Evolutionary conservation across 805 yeast genomes (phyloP).

Genomic region (Monosporozyma aerobia): DNA sequence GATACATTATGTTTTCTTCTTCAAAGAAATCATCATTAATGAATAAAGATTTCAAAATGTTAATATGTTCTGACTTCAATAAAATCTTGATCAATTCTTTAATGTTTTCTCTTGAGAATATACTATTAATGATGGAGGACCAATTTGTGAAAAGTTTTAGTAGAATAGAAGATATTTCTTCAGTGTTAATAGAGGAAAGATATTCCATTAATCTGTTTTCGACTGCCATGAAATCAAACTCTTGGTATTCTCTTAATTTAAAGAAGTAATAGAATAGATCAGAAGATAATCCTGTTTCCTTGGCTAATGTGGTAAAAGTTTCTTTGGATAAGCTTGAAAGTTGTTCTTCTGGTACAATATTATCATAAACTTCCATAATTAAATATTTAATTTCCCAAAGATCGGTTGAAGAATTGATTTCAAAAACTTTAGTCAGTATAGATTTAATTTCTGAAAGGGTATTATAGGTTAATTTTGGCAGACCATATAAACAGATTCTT

Average conservation of each 20-base stretch:
- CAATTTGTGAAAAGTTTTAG: conserved; percentile 39
- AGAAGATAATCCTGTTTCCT: not conserved
- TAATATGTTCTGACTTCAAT: conserved; percentile 16
- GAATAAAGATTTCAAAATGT: conserved; percentile 22
- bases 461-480: conserved; percentile 29
- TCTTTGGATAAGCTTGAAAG: conserved; percentile 5
- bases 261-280: conserved; percentile 34
- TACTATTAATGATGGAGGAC: conserved; percentile 39
- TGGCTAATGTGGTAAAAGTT: not conserved
- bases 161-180: conserved; percentile 4
- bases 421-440: conserved; percentile 21
- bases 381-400: conserved; percentile 42
- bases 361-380: conserved; percentile 40
- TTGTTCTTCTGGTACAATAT: conserved; percentile 24
- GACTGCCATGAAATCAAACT: conserved; percentile 18
- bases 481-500: conserved; percentile 34
- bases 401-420: conserved; percentile 8
- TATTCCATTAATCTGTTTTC: conserved; percentile 20
- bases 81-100: conserved; percentile 24
- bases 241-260: conserved; percentile 41
- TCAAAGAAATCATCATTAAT: conserved; percentile 39
- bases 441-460: conserved; percentile 18
- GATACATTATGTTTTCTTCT: conserved; percentile 33
- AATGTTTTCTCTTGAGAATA: conserved; percentile 29
- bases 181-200: conserved; percentile 4